Conservation (phyloP, 2,329 filamentous ascomycete species). For the Epichloe bromicola region DNA sequence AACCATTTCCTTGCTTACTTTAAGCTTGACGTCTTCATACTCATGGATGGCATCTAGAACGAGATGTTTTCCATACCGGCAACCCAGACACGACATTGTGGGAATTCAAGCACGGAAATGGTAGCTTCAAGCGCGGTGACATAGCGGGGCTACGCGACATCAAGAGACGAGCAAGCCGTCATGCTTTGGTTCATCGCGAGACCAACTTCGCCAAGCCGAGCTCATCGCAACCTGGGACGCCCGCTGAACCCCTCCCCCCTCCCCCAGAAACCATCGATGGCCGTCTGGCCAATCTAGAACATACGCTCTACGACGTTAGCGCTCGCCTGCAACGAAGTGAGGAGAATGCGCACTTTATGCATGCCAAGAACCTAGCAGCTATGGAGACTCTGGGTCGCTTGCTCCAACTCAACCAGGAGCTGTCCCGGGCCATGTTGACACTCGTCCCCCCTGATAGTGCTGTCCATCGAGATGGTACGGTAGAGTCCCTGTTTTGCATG, state of each 20-base stretch:
- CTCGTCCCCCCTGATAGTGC: conserved; percentile 65
- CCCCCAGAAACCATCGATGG: conserved; percentile 64
- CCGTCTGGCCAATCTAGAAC: conserved; percentile 63
- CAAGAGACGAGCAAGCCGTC: conserved; percentile 83
- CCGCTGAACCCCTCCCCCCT: conserved; percentile 60
- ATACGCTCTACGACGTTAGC: conserved; percentile 69
- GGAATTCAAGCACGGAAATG: conserved; percentile 98
- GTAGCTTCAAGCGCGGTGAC: conserved; percentile 92
- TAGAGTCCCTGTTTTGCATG: conserved; percentile 11
- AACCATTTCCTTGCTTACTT: background rate
- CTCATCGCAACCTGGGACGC: conserved; percentile 69
- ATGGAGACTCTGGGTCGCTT: conserved; percentile 65
- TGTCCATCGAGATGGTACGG: conserved; percentile 70
- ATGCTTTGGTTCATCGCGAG: conserved; percentile 85
- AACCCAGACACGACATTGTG: conserved; percentile 87
- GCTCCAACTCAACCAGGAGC: conserved; percentile 68
- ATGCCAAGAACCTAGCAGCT: conserved; percentile 66
- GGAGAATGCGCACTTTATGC: conserved; percentile 67
- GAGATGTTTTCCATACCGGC: conserved; percentile 94
- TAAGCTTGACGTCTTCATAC: background rate
- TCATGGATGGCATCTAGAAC: conserved; percentile 44
- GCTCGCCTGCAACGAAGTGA: conserved; percentile 67
- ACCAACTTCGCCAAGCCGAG: conserved; percentile 68
- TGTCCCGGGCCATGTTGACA: conserved; percentile 61
- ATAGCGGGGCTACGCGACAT: conserved; percentile 86